phyloP scores from a whole-genome alignment of 2,329 filamentous ascomycete genomes.

The Trichoderma arundinaceum region DNA sequence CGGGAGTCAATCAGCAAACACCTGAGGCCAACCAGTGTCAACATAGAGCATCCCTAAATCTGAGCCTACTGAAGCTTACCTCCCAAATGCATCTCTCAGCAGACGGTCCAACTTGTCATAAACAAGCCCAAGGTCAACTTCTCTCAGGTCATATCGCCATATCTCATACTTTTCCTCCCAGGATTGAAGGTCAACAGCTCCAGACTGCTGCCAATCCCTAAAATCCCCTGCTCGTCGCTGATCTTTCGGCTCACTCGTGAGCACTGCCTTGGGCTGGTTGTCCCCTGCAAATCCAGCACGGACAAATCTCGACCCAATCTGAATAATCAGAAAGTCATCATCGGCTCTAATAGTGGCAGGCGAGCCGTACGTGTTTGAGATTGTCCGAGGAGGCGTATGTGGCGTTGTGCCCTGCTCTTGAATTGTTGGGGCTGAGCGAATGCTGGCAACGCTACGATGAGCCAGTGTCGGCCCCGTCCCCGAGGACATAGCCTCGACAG shows the following conservation, averaged over 20 bases:
- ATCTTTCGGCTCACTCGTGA: constrained; percentile 76
- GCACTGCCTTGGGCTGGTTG: constrained; percentile 70
- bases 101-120: constrained; percentile 86
- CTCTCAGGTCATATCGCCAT: constrained; percentile 76
- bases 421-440: constrained; percentile 53
- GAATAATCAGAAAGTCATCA: constrained; percentile 83
- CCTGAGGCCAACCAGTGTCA: constrained; percentile 45
- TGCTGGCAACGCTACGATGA: constrained; percentile 64
- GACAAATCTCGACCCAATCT: constrained; percentile 79
- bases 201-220: constrained; percentile 67
- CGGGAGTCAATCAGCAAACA: constrained; percentile 75
- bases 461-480: constrained; percentile 53
- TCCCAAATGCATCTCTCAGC: constrained; percentile 80
- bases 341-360: constrained; percentile 70
- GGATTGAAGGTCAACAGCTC: constrained; percentile 51
- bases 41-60: neutral
- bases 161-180: constrained; percentile 75
- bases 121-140: constrained; percentile 77
- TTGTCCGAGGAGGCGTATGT: constrained; percentile 64
- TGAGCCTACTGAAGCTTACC: constrained; percentile 53
- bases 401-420: constrained; percentile 53
- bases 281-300: constrained; percentile 88
- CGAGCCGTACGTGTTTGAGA: constrained; percentile 63
- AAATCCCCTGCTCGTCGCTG: constrained; percentile 83
- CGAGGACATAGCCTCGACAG: constrained; percentile 50